Evolutionary conservation across 2,329 filamentous ascomycete species (phyloP), one percentile per base, ranked within the genome.

Genomic region (Escovopsis sp.): DNA sequence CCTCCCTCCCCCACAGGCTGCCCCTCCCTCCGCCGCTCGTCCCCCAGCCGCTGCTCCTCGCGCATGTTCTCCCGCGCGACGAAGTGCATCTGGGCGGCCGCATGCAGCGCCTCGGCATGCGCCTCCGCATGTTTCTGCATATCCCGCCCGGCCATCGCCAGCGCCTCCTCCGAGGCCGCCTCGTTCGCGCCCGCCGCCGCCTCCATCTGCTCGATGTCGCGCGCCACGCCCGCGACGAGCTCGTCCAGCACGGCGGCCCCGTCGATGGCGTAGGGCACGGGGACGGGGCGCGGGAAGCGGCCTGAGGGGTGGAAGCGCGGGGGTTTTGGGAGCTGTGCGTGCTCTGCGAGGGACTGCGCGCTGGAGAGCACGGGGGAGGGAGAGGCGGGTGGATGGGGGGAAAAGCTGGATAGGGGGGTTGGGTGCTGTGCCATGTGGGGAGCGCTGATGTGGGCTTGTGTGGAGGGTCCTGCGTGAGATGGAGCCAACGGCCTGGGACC

Each of bases 121-220:
- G 36, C 14, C n/a, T 17, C 10, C 9, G 9, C 13, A n/a, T 35
- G 32, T 6, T 14, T n/a, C 8, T 25, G 8, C 7, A 31, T 34
- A 9, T 16, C 11, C 0, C 21, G 1, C 2, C 31, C 12, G 17
- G 34, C 29, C 14, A 30, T 27, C 2, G 33, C 27, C 2, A 31
- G 19, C 1, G 8, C 18, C 16, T 35, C 18, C 7, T 16, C 10
- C 5, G 3, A 44, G 14, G 42, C 44, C 4, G 48, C 25, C 11
- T 39, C 25, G 16, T 33, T 8, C 23, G 43, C 27, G 12, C 9
- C 31, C 17, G 27, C 31, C 15, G 27, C n/a, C 14, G 21, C 17
- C 28, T 31, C 26, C 32, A 35, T 31, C 1, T 38, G 21, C 4
- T 34, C 17, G 28, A 9, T 9, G 10, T 34, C 27, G 25, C 7